Conservation (phyloP, 129 eudicot species). For the Saposhnikovia divaricata region DNA sequence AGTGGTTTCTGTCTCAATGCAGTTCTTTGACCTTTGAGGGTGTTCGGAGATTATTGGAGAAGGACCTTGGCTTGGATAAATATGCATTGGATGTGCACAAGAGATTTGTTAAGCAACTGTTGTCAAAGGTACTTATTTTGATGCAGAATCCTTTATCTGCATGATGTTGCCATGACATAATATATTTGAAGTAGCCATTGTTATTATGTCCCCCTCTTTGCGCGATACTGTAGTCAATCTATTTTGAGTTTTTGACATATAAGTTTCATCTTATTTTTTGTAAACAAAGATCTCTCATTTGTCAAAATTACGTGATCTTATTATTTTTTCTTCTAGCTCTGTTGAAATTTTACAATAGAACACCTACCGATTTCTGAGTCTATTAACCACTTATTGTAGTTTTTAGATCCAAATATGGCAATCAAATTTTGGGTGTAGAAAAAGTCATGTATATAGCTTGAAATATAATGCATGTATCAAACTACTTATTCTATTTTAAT, state of each 20-base stretch:
- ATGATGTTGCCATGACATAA: not conserved
- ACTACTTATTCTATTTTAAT: no score
- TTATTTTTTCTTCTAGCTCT: not conserved
- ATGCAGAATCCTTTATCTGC: not conserved
- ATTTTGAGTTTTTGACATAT: no score
- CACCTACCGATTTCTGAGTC: not conserved
- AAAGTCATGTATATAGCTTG: not conserved
- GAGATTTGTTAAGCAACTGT: conserved; percentile 45
- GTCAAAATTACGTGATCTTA: not conserved
- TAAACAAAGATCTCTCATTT: not conserved
- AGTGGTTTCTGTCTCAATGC: conserved; percentile 7
- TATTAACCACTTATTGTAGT: not conserved
- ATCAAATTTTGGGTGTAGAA: not conserved
- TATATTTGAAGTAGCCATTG: not conserved
- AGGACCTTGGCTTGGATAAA: conserved; percentile 64
- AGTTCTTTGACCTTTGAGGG: conserved; percentile 74
- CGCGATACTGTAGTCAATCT: no score
- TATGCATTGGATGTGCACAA: conserved; percentile 75
- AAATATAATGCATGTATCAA: not conserved
- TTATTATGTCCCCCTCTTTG: not conserved
- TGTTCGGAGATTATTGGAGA: conserved; percentile 73
- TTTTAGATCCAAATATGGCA: not conserved
- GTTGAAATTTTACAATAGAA: not conserved
- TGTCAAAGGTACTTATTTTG: conserved; percentile 51
- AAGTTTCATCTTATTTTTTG: not conserved